Evolutionary conservation across 352 stramenopile species (phyloP), one percentile per base, ranked within the genome.

Genomic region (Phytophthora capsici): DNA sequence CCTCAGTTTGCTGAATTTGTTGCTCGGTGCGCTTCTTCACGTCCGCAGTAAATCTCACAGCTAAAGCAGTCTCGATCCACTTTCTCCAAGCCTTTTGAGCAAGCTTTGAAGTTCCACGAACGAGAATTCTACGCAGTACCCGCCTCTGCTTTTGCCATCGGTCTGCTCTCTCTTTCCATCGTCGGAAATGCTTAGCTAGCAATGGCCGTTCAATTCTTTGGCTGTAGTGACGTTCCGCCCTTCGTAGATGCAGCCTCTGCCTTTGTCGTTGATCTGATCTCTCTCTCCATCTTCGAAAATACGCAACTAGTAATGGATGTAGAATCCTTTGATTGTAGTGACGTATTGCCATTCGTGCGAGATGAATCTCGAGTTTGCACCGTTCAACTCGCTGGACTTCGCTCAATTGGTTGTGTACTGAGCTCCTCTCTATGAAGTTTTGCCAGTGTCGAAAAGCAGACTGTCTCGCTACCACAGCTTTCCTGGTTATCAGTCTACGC

Each of bases 391-490:
- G 44, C 43, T 66, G 47, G 3, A 53, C 16, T 54, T 73, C 30
- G 16, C 13, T 12, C 6, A 66, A 40, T 2, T 63, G 40, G 6
- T 48, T 19, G 20, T 26, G 53, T 14, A 6, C 28, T 7, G 16
- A 57, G 7, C 51, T 30, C 4, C 34, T 55, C 9, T 51, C 36
- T 38, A 22, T n/a, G 23, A 59, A 49, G 2, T 53, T 30, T 38
- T 45, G n/a, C 70, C 70, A 78, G 13, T 6, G 57, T 56, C 61
- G 56, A 50, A 78, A 72, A 14, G 65, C 50, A 4, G 8, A 9
- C 1, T 37, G 34, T 7, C 41, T 59, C 6, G 10, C 36, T 12
- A 61, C 12, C 9, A 14, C 14, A 10, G 25, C 16, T 47, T 61
- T 62, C 19, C 36, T 58, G n/a, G 52, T 17, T 3, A 69, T 13